Evolutionary conservation across 1,284 basidiomycete species (phyloP).

Genomic region (Puccinia novopanici): DNA sequence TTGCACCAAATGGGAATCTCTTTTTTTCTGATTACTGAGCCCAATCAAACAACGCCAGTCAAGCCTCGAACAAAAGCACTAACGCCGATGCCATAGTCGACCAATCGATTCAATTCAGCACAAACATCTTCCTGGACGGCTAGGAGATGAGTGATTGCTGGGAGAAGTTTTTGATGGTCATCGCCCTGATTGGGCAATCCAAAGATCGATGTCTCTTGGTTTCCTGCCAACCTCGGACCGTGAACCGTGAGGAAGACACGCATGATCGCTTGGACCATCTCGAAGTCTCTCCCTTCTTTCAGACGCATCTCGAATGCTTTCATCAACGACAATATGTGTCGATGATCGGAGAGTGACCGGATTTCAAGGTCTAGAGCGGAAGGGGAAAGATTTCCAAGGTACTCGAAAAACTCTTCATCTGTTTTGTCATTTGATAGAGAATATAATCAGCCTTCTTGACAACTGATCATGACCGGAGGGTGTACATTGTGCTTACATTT

Average conservation of each 20-base stretch:
- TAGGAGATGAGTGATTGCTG: constrained; percentile 18
- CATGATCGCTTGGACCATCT: constrained; percentile 88
- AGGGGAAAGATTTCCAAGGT: constrained; percentile 82
- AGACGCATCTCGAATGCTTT: constrained; percentile 74
- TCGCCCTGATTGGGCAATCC: constrained; percentile 3
- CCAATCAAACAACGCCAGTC: constrained; percentile 43
- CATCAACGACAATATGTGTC: constrained; percentile 74
- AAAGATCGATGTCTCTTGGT: constrained; percentile 2
- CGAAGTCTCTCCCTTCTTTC: constrained; percentile 80
- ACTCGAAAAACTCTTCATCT: constrained; percentile 82
- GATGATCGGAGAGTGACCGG: constrained; percentile 67
- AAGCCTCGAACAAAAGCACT: constrained; percentile 46
- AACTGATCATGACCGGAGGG: neutral
- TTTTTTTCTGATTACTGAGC: too few relatives aligned
- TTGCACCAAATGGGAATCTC: neutral
- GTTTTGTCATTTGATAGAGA: constrained; percentile 16
- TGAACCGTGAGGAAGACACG: constrained; percentile 82
- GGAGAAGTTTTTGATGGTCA: constrained; percentile 14
- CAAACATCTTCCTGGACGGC: constrained; percentile 30
- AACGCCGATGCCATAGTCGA: constrained; percentile 49
- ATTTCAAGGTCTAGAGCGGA: constrained; percentile 88
- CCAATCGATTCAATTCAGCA: constrained; percentile 34
- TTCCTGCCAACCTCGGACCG: constrained; percentile 69
- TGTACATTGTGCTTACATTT: constrained; percentile 66
- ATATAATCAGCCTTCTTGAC: constrained; percentile 29